Evolutionary conservation across 2,329 filamentous ascomycete species (phyloP), one percentile per base, ranked within the genome.

Genomic region (Xylariaceae sp.): DNA sequence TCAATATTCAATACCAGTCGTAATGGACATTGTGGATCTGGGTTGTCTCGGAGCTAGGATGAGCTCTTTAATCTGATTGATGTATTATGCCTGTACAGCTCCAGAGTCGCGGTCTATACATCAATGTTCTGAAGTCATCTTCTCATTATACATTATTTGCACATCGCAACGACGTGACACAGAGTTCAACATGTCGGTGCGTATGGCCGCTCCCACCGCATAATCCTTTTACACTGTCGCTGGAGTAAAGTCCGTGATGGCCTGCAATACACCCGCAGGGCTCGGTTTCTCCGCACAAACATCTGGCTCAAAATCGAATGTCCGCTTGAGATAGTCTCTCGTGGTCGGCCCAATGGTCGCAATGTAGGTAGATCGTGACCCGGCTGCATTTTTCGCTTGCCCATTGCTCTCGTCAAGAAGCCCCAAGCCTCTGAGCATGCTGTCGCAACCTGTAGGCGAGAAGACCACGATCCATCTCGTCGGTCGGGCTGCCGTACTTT

Each of bases 281-380:
- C 82, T 95, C 1, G 94, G 94, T 61, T 77, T 85, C 61, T 81
- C 81, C 1, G 94, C 89, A 67, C 87, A 95, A n/a, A 88, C 86
- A 64, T 92, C 84, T 1, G 89, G 83, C 59, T 83, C 76, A 55
- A 84, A 86, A 1, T 71, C 80, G 65, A 90, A 89, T 1, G 75
- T 77, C 17, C 75, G 72, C 14, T 73, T 66, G 40, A 99, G 71
- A 69, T 89, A 84, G 58, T 90, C 83, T 55, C 85, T 78, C 11
- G 94, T 99, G 15, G 94, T 99, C 11, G 94, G 92, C 1, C 94
- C 94, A 68, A 99, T 99, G 0, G 91, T 95, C 12, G 86, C 89
- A 53, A 97, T 75, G 54, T 80, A 83, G 1, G 83, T 86, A 44
- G 67, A 75, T 10, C 70, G 70, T 27, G 66, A 62, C 30, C 56